Conservation (phyloP, 2,329 filamentous ascomycete species). For the Alternaria brassicae region DNA sequence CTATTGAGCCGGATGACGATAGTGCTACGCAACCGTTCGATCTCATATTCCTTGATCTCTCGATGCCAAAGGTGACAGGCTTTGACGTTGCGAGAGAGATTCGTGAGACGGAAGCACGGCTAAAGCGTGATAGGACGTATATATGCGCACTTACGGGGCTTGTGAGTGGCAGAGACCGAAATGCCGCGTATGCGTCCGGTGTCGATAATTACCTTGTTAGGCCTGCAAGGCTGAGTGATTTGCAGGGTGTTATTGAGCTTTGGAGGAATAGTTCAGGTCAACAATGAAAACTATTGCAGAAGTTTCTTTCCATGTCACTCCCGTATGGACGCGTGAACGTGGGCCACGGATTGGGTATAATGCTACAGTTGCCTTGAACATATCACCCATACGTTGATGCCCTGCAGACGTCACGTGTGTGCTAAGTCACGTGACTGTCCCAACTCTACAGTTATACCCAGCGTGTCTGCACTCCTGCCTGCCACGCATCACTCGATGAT, state of each 20-base stretch:
- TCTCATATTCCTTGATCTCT: conserved; percentile 14
- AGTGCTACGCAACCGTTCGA: conserved; percentile 3
- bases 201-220: conserved; percentile 13
- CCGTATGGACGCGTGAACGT: neutral
- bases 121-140: conserved; percentile 3
- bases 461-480: neutral
- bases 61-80: conserved; percentile 11
- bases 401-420: too few relatives aligned
- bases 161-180: conserved; percentile 11
- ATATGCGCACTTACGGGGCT: conserved; percentile 15
- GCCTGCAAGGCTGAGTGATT: conserved; percentile 4
- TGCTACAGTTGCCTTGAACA: neutral
- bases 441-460: neutral
- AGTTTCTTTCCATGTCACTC: neutral
- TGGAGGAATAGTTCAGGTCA: conserved; percentile 3
- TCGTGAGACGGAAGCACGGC: conserved; percentile 7
- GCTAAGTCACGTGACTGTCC: neutral
- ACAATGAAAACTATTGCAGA: neutral
- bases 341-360: neutral
- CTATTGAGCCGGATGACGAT: neutral
- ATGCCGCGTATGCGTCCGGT: conserved; percentile 13
- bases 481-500: neutral
- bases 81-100: conserved; percentile 15
- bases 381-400: neutral
- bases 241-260: conserved; percentile 3